Conservation (phyloP, 768 basidiomycete species). For the Hemileccinum impolitum region DNA sequence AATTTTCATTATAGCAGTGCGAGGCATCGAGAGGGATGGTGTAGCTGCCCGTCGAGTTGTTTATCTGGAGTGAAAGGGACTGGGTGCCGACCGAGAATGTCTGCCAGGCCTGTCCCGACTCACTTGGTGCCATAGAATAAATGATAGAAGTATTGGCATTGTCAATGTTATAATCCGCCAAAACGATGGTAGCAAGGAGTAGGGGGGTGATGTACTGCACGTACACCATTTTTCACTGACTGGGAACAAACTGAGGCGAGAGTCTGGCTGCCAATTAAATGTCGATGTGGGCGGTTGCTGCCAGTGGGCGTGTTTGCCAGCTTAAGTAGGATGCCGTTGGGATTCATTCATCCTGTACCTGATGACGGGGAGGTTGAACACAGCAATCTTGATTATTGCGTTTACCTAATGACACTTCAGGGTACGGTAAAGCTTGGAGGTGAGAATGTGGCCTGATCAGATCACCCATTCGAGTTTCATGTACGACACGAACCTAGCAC, state of each 20-base stretch:
- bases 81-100: constrained; percentile 1
- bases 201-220: constrained; percentile 3
- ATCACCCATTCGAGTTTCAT: background rate
- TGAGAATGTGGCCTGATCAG: too few species aligned
- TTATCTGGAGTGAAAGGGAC: constrained; percentile 3
- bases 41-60: constrained; percentile 19
- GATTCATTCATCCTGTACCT: background rate
- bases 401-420: background rate
- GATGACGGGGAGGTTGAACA: background rate
- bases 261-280: background rate
- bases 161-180: constrained; percentile 24
- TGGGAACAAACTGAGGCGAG: background rate
- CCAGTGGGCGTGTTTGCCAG: background rate
- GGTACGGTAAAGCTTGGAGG: too few species aligned
- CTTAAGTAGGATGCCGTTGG: background rate
- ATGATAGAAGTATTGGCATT: constrained; percentile 19
- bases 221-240: constrained; percentile 4
- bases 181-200: constrained; percentile 11
- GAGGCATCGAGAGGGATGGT: constrained; percentile 16
- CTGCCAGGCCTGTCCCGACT: constrained; percentile 12
- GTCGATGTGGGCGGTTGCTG: background rate
- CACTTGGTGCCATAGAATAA: constrained; percentile 17
- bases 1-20: constrained; percentile 23
- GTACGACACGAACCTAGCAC: background rate
- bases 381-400: constrained; percentile 2